Evolutionary conservation across 2,329 filamentous ascomycete genomes (phyloP).

Genomic region (Botrytis porri): DNA sequence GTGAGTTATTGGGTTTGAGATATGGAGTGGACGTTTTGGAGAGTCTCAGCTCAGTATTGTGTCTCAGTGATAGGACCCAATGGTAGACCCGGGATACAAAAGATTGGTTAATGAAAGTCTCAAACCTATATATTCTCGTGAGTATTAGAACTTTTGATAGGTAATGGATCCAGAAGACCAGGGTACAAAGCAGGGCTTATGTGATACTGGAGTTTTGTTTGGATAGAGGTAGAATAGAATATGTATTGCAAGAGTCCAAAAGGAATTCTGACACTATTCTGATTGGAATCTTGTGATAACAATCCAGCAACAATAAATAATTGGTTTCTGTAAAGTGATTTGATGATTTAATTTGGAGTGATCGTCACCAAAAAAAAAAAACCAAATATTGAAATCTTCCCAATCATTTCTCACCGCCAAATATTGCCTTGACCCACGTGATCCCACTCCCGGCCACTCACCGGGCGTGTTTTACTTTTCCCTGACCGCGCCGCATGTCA

Average conservation of each 20-base stretch:
- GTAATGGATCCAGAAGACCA: conserved; percentile 1
- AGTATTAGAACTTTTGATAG: conserved; percentile 2
- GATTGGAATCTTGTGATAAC: not conserved
- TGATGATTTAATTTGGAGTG: not conserved
- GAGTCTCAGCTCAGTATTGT: not conserved
- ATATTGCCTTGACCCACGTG: conserved; percentile 1
- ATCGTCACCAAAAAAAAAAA: conserved; percentile 1
- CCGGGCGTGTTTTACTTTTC: conserved; percentile 10
- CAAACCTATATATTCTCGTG: not conserved
- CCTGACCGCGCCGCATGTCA: not conserved
- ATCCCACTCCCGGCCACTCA: not conserved
- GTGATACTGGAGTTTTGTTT: not conserved
- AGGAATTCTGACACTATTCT: not conserved
- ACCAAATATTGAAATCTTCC: conserved; percentile 2
- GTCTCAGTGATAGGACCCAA: not conserved
- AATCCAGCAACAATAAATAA: not conserved
- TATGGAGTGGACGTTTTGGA: not conserved
- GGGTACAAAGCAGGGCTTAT: not conserved
- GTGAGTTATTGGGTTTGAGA: not conserved
- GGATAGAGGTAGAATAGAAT: not conserved
- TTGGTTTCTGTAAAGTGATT: not conserved
- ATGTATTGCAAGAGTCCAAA: not conserved
- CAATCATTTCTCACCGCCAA: not conserved
- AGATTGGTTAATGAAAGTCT: not conserved
- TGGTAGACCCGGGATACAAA: not conserved